Conservation (phyloP, 441 rosid genomes). For the Pelargonium citronellum region DNA sequence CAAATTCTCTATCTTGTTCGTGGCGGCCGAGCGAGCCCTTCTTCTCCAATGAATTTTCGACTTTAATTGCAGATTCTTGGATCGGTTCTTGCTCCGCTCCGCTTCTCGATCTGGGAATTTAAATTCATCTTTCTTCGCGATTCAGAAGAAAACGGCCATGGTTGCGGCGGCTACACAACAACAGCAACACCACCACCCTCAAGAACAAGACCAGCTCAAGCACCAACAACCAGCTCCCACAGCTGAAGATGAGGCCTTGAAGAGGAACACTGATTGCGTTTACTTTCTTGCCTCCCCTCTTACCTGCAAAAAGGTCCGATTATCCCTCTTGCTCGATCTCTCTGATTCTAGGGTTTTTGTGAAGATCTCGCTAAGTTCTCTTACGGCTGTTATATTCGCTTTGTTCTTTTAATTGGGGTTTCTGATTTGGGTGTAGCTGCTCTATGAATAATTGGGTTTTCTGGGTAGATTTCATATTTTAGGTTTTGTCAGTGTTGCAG, state of each 20-base stretch:
- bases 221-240: slow-evolving; percentile 23
- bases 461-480: neutral
- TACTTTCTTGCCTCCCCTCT: slow-evolving; percentile 94
- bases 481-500: neutral
- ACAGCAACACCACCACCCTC: neutral
- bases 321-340: slow-evolving; percentile 16
- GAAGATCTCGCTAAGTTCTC: slow-evolving; percentile 11
- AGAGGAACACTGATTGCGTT: slow-evolving; percentile 93
- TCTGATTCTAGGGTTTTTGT: neutral
- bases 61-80: neutral
- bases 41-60: too few relatives aligned
- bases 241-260: slow-evolving; percentile 76
- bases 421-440: slow-evolving; percentile 34
- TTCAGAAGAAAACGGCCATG: neutral
- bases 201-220: slow-evolving; percentile 9
- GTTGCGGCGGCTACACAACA: neutral
- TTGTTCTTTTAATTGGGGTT: neutral
- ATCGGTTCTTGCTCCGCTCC: neutral
- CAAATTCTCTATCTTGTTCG: neutral
- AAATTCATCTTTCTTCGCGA: neutral
- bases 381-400: neutral
- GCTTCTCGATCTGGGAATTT: slow-evolving; percentile 3
- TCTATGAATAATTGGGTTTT: slow-evolving; percentile 1
- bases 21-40: neutral
- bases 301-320: slow-evolving; percentile 83